These are phyloP conservation scores for Suillus alpinus DNA, from an alignment of 768 basidiomycete species.

Conservation along the genomic window DNA sequence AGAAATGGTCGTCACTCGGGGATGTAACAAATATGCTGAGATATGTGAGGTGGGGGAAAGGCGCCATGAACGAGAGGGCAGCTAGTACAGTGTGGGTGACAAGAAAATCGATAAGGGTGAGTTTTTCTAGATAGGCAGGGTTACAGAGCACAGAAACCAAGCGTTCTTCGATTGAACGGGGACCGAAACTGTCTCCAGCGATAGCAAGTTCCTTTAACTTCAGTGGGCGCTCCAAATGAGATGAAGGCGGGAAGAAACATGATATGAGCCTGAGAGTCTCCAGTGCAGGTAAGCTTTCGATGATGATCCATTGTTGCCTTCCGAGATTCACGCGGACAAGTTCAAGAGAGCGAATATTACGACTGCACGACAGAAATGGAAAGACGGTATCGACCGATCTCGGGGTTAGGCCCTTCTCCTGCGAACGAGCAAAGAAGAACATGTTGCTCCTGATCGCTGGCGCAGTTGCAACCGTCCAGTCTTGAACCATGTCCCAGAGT, in stretches of 20 bases:
- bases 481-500: background rate
- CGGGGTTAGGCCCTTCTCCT: background rate
- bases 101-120: background rate
- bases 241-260: background rate
- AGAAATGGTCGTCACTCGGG: background rate
- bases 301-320: background rate
- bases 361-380: background rate
- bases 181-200: background rate
- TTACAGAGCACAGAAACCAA: background rate
- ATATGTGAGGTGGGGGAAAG: background rate
- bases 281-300: background rate
- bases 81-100: background rate
- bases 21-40: background rate
- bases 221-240: background rate
- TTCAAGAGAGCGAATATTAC: background rate
- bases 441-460: background rate
- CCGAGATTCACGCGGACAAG: background rate
- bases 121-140: background rate
- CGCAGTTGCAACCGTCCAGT: background rate
- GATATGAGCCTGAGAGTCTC: background rate
- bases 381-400: background rate
- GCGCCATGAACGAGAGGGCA: background rate
- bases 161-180: background rate
- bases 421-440: background rate
- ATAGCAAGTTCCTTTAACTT: constrained; percentile 1